Evolutionary conservation across 2,329 filamentous ascomycete genomes (phyloP).

Genomic region (Byssochlamys sp.): DNA sequence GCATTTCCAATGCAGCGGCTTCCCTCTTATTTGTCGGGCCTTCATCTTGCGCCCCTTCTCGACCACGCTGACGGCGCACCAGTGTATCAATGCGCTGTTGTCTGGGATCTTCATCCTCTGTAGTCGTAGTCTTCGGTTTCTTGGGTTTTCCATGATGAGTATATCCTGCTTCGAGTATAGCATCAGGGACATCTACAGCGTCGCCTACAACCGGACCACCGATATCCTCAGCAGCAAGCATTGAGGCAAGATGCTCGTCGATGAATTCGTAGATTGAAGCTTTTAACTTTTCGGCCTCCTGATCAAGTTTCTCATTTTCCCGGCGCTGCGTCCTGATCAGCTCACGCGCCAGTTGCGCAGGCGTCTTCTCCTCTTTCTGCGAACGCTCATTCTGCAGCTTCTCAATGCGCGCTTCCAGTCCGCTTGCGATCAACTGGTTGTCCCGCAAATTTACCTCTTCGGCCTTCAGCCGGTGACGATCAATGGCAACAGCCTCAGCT

Average conservation of each 20-base stretch:
- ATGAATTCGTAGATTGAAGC: conserved; percentile 61
- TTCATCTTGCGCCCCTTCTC: conserved; percentile 11
- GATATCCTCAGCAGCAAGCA: conserved; percentile 74
- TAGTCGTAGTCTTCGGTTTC: conserved; percentile 22
- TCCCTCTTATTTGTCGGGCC: conserved; percentile 36
- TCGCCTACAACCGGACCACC: conserved; percentile 76
- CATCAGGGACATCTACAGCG: conserved; percentile 54
- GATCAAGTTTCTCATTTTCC: conserved; percentile 52
- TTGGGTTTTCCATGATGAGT: conserved; percentile 42
- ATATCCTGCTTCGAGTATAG: conserved; percentile 44
- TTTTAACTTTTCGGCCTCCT: conserved; percentile 52
- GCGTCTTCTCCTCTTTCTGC: conserved; percentile 48
- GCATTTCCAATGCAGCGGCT: conserved; percentile 39
- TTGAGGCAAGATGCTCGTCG: conserved; percentile 57
- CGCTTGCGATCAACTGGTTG: conserved; percentile 35
- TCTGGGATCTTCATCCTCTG: conserved; percentile 21
- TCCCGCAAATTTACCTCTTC: conserved; percentile 42
- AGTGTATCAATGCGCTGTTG: conserved; percentile 46
- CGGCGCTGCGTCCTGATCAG: conserved; percentile 51
- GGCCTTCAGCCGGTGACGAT: conserved; percentile 31
- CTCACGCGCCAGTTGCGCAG: conserved; percentile 54
- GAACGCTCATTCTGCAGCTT: conserved; percentile 50
- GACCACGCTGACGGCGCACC: conserved; percentile 28
- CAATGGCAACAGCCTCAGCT: conserved; percentile 29
- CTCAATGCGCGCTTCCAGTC: conserved; percentile 50